Evolutionary conservation across 495 filamentous ascomycete genomes (phyloP), one percentile per base, ranked within the genome.

Genomic region (Talaromyces wortmannii): DNA sequence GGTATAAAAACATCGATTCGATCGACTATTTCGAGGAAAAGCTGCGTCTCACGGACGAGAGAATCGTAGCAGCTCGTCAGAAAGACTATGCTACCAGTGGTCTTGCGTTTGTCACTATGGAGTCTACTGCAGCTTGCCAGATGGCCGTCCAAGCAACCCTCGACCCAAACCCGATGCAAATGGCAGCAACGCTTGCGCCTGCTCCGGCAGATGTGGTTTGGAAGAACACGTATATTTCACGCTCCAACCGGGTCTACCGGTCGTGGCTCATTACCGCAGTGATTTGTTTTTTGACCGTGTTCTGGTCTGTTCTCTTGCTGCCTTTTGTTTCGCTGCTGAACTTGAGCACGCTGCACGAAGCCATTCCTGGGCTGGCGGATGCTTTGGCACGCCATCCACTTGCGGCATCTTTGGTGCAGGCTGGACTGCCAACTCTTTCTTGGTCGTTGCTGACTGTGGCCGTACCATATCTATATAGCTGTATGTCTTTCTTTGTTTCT

Each of bases 81-180:
- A 92, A 92, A 65, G 83, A 87, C 13, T 97, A 89, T 63, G 71
- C 77, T 7, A 78, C 95, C 2, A 91, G 83, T 0, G 84, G 91
- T 44, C 75, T 95, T 33, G 95, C 95, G 6, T 97, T 97, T 67
- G 90, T 99, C 32, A 97, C 95, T 0, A 91, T 99, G 88, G 86
- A 96, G 67, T 95, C 91, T 15, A 90, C 92, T 56, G 87, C 90
- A n/a, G 84, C 91, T 18, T 83, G 80, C 55, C 94, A 98, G 74
- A 95, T 97, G 88, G 90, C 91, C 13, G 85, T 95, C 44, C 94
- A 99, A 67, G 90, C 95, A 0, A 83, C 91, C 5, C 80, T 99
- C 30, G 92, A 96, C 62, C 90, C 94, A 1, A 84, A 85, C 18
- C 95, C 95, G 10, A 85, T 88, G 62, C 85, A 86, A 50, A 74